These are phyloP conservation scores for Boletus pseudo-olivaceus DNA, from an alignment of 768 basidiomycete genomes.

Conservation along the genomic window DNA sequence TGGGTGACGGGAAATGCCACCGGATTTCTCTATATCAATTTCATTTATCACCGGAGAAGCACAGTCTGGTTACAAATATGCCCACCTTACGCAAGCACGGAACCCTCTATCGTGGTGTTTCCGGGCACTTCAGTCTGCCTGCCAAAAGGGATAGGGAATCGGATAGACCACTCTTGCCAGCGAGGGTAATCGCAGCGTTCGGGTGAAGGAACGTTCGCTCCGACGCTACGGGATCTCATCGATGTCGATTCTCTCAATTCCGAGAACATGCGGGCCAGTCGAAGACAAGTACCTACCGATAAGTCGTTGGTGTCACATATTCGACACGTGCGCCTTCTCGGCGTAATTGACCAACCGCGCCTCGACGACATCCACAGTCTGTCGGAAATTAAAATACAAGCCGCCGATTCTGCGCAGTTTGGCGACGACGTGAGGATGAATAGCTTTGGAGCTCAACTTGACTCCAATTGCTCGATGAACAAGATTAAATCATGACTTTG, in stretches of 20 bases:
- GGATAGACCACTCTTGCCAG: constrained; percentile 5
- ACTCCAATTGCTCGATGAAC: background rate
- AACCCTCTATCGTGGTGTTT: background rate
- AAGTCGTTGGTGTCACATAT: background rate
- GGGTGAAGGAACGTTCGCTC: background rate
- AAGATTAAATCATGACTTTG: background rate
- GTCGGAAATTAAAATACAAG: constrained; percentile 25
- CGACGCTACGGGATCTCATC: constrained; percentile 10
- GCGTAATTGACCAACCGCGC: constrained; percentile 7
- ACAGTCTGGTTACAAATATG: constrained; percentile 14
- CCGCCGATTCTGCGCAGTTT: constrained; percentile 9
- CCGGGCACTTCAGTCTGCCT: background rate
- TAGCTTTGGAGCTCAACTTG: background rate
- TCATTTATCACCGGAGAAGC: constrained; percentile 28
- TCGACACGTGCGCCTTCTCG: constrained; percentile 6
- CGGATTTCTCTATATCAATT: constrained; percentile 15
- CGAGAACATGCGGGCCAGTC: background rate
- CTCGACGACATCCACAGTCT: constrained; percentile 1
- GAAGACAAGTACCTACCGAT: background rate
- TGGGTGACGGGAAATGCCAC: constrained; percentile 13
- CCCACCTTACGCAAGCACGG: constrained; percentile 21
- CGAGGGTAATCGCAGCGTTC: background rate
- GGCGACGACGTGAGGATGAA: background rate
- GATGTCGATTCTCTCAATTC: background rate
- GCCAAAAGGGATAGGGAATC: constrained; percentile 11